phyloP scores from a whole-genome alignment of 1,284 basidiomycete species.

The Malassezia equina region DNA sequence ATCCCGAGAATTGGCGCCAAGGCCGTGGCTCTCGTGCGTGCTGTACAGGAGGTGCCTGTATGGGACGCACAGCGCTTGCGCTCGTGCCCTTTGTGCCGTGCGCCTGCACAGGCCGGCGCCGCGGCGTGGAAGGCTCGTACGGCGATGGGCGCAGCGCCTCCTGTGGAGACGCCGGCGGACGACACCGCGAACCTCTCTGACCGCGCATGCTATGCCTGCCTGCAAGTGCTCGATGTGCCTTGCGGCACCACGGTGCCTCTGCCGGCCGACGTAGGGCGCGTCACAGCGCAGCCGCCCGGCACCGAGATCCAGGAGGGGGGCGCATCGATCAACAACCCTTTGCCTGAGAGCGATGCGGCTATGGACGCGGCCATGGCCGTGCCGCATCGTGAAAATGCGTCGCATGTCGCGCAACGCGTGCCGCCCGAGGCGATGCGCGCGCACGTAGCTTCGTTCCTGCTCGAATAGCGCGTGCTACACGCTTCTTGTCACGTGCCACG shows the following conservation, averaged over 20 bases:
- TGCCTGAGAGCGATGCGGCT: neutral
- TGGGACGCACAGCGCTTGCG: conserved; percentile 15
- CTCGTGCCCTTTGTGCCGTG: conserved; percentile 34
- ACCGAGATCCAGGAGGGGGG: neutral
- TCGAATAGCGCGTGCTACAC: neutral
- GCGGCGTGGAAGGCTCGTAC: conserved; percentile 28
- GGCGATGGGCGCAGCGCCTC: neutral
- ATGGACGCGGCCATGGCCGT: conserved; percentile 1
- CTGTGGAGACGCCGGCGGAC: neutral
- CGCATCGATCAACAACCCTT: too few species aligned
- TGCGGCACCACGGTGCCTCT: neutral
- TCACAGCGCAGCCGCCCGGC: neutral
- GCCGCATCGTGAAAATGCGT: conserved; percentile 1
- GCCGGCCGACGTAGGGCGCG: conserved; percentile 1
- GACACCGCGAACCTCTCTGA: conserved; percentile 4
- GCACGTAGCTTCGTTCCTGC: conserved; percentile 4
- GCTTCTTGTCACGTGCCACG: neutral
- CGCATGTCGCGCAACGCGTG: conserved; percentile 9
- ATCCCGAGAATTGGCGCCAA: conserved; percentile 27
- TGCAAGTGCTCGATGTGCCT: conserved; percentile 18
- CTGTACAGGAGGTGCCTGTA: conserved; percentile 14
- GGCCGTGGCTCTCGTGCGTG: conserved; percentile 24
- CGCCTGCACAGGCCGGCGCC: conserved; percentile 26
- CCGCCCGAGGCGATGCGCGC: conserved; percentile 15
- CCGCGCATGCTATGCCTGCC: conserved; percentile 25